Percentiles rank a stretch among this genome's conserved stretches.
Evolutionary conservation across 768 basidiomycete species (phyloP).

Genomic region (Tylopilus vinaceipallidus): DNA sequence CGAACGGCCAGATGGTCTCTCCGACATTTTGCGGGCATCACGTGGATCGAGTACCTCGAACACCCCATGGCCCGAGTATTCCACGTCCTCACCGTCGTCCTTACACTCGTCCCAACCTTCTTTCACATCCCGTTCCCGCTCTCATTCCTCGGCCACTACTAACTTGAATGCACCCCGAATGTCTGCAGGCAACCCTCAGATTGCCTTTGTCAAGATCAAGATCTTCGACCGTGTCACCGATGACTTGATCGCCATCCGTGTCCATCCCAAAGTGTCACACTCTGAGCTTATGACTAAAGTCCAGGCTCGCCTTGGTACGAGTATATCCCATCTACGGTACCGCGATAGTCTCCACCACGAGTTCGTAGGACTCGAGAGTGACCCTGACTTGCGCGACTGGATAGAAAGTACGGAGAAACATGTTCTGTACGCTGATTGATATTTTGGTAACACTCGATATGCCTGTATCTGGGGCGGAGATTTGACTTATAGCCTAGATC

Average conservation of each 20-base stretch:
- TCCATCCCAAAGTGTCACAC: constrained; percentile 88
- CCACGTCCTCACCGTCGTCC: constrained; percentile 46
- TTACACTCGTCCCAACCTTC: constrained; percentile 53
- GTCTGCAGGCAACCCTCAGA: constrained; percentile 74
- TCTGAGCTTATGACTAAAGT: constrained; percentile 90
- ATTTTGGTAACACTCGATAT: constrained; percentile 6
- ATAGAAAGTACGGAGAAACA: constrained; percentile 78
- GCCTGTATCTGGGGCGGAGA: constrained; percentile 6
- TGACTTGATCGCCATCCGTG: constrained; percentile 95
- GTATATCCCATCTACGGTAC: constrained; percentile 69
- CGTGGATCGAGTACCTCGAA: constrained; percentile 29
- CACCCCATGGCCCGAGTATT: constrained; percentile 27
- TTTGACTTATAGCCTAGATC: constrained; percentile 29
- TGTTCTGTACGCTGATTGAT: constrained; percentile 74
- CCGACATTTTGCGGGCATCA: constrained; percentile 27
- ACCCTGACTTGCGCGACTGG: constrained; percentile 69
- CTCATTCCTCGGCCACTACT: constrained; percentile 49
- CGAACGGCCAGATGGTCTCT: constrained; percentile 26
- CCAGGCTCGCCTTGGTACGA: constrained; percentile 76
- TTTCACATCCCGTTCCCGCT: constrained; percentile 51
- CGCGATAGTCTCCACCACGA: constrained; percentile 67
- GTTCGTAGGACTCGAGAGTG: constrained; percentile 60
- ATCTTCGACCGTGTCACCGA: constrained; percentile 93
- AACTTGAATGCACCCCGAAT: constrained; percentile 68
- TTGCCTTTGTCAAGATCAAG: constrained; percentile 97